Conservation (phyloP, 768 basidiomycete species). For the Suillus lakei region DNA sequence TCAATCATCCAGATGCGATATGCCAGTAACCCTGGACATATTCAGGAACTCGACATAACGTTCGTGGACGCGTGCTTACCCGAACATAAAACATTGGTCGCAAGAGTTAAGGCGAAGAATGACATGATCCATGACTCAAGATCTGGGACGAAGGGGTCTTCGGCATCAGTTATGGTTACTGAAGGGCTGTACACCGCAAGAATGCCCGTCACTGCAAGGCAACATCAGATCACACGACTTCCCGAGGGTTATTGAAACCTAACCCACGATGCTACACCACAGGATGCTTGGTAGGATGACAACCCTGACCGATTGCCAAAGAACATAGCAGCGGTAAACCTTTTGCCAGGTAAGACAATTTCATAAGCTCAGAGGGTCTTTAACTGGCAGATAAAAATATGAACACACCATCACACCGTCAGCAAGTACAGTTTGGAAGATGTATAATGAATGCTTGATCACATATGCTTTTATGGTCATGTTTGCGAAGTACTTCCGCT, state of each 20-base stretch:
- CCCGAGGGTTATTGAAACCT: neutral
- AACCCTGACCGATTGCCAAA: neutral
- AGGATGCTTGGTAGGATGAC: neutral
- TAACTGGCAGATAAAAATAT: neutral
- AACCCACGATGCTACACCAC: neutral
- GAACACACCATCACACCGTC: neutral
- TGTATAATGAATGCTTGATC: too few species aligned
- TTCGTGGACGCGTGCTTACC: neutral
- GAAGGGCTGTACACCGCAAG: neutral
- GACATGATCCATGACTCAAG: neutral
- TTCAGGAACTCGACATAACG: neutral
- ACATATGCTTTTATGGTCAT: too few species aligned
- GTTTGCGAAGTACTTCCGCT: too few species aligned
- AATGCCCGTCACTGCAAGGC: too few species aligned
- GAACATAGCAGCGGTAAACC: neutral
- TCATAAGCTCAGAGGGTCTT: neutral
- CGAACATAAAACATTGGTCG: constrained; percentile 8
- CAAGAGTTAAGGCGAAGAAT: neutral
- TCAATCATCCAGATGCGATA: constrained; percentile 9
- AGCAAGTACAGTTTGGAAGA: neutral
- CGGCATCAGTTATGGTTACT: neutral
- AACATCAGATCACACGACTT: neutral
- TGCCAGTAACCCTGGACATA: neutral
- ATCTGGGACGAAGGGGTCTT: neutral
- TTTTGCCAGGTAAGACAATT: neutral